A percentile compares a stretch with the other conserved stretches of the same genome.
Evolutionary conservation across 306 rosid genomes (phyloP).

Genomic region (Rubus idaeus): DNA sequence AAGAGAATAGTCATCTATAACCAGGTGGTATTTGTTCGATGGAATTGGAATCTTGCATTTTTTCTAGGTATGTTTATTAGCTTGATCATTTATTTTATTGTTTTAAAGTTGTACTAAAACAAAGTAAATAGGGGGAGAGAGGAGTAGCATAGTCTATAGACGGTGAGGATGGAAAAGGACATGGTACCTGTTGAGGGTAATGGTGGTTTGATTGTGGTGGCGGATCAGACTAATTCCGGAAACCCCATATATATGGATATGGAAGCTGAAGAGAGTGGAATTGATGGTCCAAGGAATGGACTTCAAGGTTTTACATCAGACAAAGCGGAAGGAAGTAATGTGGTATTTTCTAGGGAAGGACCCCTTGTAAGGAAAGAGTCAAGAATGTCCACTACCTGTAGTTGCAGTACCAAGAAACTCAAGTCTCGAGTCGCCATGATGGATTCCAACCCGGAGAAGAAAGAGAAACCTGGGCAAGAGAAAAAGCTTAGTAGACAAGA

Average conservation of each 20-base stretch:
- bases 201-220: constrained; percentile 17
- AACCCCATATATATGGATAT: constrained; percentile 37
- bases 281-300: constrained; percentile 39
- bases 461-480: constrained; percentile 46
- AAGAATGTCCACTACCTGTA: constrained; percentile 34
- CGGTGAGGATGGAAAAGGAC: constrained; percentile 32
- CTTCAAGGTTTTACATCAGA: constrained; percentile 44
- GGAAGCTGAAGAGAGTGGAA: constrained; percentile 41
- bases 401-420: constrained; percentile 53
- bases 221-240: constrained; percentile 29
- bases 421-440: constrained; percentile 37
- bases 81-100: constrained; percentile 9
- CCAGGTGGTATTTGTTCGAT: constrained; percentile 11
- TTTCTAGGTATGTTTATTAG: constrained; percentile 13
- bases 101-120: neutral
- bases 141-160: neutral
- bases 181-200: constrained; percentile 29
- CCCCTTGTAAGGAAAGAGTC: constrained; percentile 48
- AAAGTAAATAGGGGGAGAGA: constrained; percentile 10
- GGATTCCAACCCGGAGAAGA: constrained; percentile 41
- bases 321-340: constrained; percentile 57
- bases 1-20: neutral
- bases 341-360: constrained; percentile 56
- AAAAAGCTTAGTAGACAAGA: constrained; percentile 74
- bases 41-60: constrained; percentile 20